Evolutionary conservation across 495 filamentous ascomycete species (phyloP), one percentile per base, ranked within the genome.

Genomic region (Cenococcum geophilum): DNA sequence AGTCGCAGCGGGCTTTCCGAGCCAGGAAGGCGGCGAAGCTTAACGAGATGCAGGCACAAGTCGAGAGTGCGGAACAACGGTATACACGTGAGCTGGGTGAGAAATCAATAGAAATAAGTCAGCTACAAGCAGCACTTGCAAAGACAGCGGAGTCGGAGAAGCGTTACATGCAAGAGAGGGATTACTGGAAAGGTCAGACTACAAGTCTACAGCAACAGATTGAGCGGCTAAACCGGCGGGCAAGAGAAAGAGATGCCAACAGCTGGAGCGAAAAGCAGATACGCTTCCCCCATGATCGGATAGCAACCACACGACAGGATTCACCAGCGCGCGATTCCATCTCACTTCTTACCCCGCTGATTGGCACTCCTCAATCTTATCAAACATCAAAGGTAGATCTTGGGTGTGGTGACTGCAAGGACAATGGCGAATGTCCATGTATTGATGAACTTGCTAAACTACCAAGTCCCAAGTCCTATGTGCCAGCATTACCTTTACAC

Each of bases 1-100:
- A 67, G 53, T 64, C 68, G 11, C 68, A 71, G 42, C 51, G 68
- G 4, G 57, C 55, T 40, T 71, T 71, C 55, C 56, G 68, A 0
- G 57, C 47, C 22, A 49, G 68, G 32, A 68, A 69, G 60, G 49
- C 49, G 8, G 53, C 27, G 18, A 69, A 67, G 37, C 36, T 62
- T 5, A 36, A 55, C 22, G 62, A 65, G 42, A 58, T 68, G 66
- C 52, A 64, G 43, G 22, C 21, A 3, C 57, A 64, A 36, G 34
- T 64, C 4, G 65, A 67, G 43, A 67, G n/a, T 21, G 27, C 60
- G n/a, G 57, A 60, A 48, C 43, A 62, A 18, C 27, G 47, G 47
- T 59, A 67, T 43, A 45, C 25, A 37, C 23, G 42, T 12, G 57
- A 67, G 50, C 10, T 63, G 50, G 53, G 47, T 32, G 50, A 60